phyloP scores from a whole-genome alignment of 441 rosid species.

The Euphorbia celastroides region DNA sequence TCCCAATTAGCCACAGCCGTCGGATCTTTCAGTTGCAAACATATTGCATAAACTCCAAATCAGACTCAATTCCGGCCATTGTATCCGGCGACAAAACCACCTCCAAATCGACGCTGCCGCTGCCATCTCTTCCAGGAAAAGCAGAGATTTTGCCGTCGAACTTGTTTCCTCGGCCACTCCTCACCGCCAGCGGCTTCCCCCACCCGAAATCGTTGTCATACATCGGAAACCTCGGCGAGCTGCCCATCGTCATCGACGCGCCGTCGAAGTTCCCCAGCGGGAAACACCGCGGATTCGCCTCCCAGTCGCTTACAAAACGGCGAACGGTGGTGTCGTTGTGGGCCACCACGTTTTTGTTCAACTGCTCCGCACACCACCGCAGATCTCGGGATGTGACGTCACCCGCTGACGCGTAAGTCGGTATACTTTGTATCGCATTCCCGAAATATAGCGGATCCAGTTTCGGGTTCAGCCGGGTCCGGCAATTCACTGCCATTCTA shows the following conservation, averaged over 20 bases:
- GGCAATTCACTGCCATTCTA: conserved; percentile 90
- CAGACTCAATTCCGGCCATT: conserved; percentile 60
- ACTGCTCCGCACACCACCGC: conserved; percentile 60
- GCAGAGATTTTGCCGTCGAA: conserved; percentile 97
- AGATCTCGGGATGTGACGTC: conserved; percentile 54
- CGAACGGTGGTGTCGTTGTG: conserved; percentile 64
- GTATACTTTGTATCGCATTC: conserved; percentile 91
- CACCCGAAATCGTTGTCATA: conserved; percentile 89
- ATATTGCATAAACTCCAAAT: conserved; percentile 77
- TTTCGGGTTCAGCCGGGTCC: conserved; percentile 67
- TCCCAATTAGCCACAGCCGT: not conserved
- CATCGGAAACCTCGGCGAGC: conserved; percentile 96
- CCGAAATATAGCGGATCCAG: conserved; percentile 71
- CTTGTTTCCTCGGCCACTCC: conserved; percentile 87
- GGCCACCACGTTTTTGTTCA: conserved; percentile 63
- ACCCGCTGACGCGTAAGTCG: conserved; percentile 50
- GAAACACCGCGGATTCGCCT: conserved; percentile 62
- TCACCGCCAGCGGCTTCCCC: conserved; percentile 81
- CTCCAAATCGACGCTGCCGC: conserved; percentile 84
- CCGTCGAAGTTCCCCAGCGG: conserved; percentile 90
- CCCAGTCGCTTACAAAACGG: conserved; percentile 58
- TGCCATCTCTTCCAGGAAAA: conserved; percentile 78
- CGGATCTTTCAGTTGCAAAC: conserved; percentile 28
- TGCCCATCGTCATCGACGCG: conserved; percentile 92
- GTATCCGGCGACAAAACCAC: conserved; percentile 74